These are phyloP conservation scores for Trametes cubensis DNA, from an alignment of 768 basidiomycete genomes.

Conservation along the genomic window DNA sequence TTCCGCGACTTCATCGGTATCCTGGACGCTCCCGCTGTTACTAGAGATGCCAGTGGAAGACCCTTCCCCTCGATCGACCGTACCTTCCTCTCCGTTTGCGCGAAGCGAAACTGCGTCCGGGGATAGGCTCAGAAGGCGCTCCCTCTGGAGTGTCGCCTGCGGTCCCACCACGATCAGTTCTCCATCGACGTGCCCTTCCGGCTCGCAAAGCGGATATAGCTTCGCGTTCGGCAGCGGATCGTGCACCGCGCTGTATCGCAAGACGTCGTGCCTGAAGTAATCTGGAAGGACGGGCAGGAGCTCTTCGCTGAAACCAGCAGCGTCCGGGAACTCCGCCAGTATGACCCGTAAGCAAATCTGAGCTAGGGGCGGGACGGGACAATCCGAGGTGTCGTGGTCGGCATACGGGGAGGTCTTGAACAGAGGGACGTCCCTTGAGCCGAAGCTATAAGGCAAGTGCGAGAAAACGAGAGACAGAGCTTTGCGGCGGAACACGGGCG, in stretches of 20 bases:
- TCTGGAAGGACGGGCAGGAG: conserved; percentile 55
- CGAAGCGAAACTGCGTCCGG: neutral
- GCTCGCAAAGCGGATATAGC: conserved; percentile 53
- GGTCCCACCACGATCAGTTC: conserved; percentile 71
- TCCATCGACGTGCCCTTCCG: conserved; percentile 57
- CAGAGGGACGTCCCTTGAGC: conserved; percentile 21
- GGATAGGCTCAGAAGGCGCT: conserved; percentile 39
- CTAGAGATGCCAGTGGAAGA: neutral
- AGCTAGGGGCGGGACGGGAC: conserved; percentile 52
- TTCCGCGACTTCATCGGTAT: conserved; percentile 7
- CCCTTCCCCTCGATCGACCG: conserved; percentile 8
- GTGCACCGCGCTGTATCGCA: conserved; percentile 61
- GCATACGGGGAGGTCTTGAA: conserved; percentile 2
- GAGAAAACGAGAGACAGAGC: conserved; percentile 58
- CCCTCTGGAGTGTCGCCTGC: conserved; percentile 44
- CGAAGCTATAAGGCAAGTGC: conserved; percentile 28
- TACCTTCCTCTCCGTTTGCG: neutral
- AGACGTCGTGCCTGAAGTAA: conserved; percentile 60
- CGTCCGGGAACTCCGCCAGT: conserved; percentile 34
- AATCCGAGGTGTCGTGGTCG: conserved; percentile 5
- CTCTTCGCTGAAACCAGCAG: conserved; percentile 46
- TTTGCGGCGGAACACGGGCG: conserved; percentile 50
- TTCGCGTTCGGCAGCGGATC: conserved; percentile 53
- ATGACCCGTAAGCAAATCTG: conserved; percentile 60
- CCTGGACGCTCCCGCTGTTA: neutral